These are phyloP conservation scores for Zygosaccharomyces bisporus DNA, from an alignment of 805 yeast genomes.

Conservation along the genomic window DNA sequence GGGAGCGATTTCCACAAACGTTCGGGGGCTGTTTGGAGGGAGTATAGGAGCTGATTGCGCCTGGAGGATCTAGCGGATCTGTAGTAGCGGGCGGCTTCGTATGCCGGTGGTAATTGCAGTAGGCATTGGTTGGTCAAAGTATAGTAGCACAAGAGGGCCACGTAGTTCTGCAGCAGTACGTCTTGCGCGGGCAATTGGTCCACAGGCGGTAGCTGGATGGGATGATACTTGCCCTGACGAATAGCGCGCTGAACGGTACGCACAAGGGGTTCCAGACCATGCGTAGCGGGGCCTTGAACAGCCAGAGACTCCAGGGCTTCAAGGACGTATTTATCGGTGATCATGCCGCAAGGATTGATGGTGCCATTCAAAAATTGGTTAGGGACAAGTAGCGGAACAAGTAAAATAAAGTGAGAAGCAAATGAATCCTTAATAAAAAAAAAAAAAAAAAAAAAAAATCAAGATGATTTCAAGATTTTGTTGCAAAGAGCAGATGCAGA, in stretches of 20 bases:
- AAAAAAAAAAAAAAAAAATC: too few species aligned
- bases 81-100: slow-evolving; percentile 25
- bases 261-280: background rate
- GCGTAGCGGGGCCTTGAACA: background rate
- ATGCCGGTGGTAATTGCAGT: slow-evolving; percentile 16
- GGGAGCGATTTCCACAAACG: slow-evolving; percentile 5
- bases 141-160: slow-evolving; percentile 25
- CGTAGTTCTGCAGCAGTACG: slow-evolving; percentile 11
- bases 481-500: too few species aligned
- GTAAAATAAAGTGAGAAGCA: too few species aligned
- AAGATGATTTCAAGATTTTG: too few species aligned
- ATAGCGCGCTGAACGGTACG: slow-evolving; percentile 1
- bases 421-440: background rate
- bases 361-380: too few species aligned
- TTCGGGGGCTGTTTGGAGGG: slow-evolving; percentile 23
- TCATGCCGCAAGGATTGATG: too few species aligned
- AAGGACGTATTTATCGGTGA: slow-evolving; percentile 4
- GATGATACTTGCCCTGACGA: slow-evolving; percentile 4
- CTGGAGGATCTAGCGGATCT: slow-evolving; percentile 16
- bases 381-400: too few species aligned
- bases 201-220: background rate
- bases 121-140: slow-evolving; percentile 19
- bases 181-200: background rate
- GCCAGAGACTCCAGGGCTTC: slow-evolving; percentile 1
- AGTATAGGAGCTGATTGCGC: slow-evolving; percentile 20